phyloP scores from a whole-genome alignment of 2,329 filamentous ascomycete genomes.

The Aspergillus jensenii region DNA sequence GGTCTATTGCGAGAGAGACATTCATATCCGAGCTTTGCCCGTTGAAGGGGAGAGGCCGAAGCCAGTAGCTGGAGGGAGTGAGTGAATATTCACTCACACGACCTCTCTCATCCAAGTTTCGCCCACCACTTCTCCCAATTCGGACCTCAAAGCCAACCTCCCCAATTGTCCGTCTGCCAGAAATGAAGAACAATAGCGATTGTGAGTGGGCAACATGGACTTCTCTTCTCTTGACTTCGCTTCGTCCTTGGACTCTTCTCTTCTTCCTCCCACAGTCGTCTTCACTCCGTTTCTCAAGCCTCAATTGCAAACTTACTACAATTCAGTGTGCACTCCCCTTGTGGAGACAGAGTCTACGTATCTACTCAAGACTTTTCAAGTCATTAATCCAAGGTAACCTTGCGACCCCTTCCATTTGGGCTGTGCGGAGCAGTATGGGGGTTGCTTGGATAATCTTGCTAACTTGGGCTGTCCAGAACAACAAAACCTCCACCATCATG shows the following conservation, averaged over 20 bases:
- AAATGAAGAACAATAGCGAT: conserved; percentile 9
- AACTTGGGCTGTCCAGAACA: neutral
- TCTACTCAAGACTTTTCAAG: neutral
- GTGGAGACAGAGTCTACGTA: neutral
- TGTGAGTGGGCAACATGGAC: neutral
- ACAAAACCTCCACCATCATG: neutral
- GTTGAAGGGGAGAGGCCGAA: neutral
- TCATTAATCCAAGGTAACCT: neutral
- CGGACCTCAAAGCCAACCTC: conserved; percentile 18
- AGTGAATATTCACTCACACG: conserved; percentile 9
- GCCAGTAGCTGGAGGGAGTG: neutral
- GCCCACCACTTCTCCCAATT: neutral
- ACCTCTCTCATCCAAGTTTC: neutral
- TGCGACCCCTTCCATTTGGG: neutral
- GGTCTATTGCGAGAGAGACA: too few relatives aligned
- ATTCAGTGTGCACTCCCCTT: neutral
- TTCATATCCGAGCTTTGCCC: neutral
- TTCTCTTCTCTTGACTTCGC: neutral
- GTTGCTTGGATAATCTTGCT: neutral
- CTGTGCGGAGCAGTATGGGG: neutral
- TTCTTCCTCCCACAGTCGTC: neutral
- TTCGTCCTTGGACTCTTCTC: neutral
- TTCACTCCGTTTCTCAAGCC: neutral
- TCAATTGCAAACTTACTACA: neutral
- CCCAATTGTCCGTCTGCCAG: conserved; percentile 9